phyloP scores from a whole-genome alignment of 2,329 filamentous ascomycete genomes.

The Arachnopeziza araneosa region DNA sequence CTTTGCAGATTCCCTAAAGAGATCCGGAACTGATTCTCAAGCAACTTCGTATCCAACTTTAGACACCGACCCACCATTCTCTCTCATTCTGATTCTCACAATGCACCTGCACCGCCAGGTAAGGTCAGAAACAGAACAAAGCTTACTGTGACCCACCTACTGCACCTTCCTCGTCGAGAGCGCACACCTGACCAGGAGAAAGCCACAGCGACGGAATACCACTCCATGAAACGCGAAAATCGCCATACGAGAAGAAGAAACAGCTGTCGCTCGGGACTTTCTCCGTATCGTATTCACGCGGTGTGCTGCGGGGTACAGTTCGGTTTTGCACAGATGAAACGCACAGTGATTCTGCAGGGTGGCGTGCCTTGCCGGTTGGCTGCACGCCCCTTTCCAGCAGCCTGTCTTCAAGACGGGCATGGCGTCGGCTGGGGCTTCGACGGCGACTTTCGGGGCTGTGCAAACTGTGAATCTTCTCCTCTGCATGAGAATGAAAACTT shows the following conservation, averaged over 20 bases:
- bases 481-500: not conserved
- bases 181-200: not conserved
- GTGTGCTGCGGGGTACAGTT: not conserved
- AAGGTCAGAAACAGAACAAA: slow-evolving; percentile 1
- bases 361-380: not conserved
- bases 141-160: not conserved
- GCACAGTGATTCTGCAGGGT: not conserved
- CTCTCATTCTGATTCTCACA: not conserved
- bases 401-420: not conserved
- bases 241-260: not conserved
- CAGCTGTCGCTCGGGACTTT: too few species aligned
- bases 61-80: not conserved
- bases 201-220: not conserved
- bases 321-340: not conserved
- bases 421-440: not conserved
- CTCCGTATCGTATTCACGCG: not conserved
- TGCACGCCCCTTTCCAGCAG: not conserved
- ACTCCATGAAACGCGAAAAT: not conserved
- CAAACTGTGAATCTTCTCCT: not conserved
- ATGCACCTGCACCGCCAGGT: not conserved
- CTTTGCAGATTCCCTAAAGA: not conserved
- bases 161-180: not conserved
- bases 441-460: not conserved
- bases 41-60: not conserved
- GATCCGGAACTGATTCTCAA: not conserved